Conservation (phyloP, 768 basidiomycete species). For the Hygrophorus russula region DNA sequence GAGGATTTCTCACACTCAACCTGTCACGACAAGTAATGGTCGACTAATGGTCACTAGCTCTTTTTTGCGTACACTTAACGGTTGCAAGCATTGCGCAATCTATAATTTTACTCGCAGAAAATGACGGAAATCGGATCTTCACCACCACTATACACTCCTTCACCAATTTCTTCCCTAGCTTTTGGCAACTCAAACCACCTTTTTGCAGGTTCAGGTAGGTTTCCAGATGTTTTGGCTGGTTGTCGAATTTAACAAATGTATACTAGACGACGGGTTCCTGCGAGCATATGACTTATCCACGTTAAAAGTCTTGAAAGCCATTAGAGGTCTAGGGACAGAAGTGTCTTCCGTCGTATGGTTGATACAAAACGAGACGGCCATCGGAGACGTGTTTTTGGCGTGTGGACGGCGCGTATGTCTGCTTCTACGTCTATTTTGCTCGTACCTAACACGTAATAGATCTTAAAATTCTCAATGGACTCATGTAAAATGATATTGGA, state of each 20-base stretch:
- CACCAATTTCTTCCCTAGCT: constrained; percentile 42
- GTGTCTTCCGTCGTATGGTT: constrained; percentile 52
- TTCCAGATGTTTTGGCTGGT: not conserved
- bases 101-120: no score
- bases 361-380: constrained; percentile 25
- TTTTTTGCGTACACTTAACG: not conserved
- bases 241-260: not conserved
- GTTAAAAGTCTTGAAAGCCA: constrained; percentile 50
- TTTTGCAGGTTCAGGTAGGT: constrained; percentile 52
- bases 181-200: constrained; percentile 37
- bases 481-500: constrained; percentile 42
- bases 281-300: constrained; percentile 54
- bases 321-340: constrained; percentile 44
- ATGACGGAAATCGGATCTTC: no score
- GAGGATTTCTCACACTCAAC: not conserved
- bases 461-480: constrained; percentile 36
- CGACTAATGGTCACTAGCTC: not conserved
- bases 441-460: constrained; percentile 13
- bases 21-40: no score
- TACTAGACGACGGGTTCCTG: constrained; percentile 55
- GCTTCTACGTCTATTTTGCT: not conserved
- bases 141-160: constrained; percentile 27
- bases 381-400: constrained; percentile 53
- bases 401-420: constrained; percentile 44
- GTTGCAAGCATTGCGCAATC: not conserved